Evolutionary conservation across 352 stramenopile genomes (phyloP), one percentile per base, ranked within the genome.

Genomic region (Phytophthora ramorum): DNA sequence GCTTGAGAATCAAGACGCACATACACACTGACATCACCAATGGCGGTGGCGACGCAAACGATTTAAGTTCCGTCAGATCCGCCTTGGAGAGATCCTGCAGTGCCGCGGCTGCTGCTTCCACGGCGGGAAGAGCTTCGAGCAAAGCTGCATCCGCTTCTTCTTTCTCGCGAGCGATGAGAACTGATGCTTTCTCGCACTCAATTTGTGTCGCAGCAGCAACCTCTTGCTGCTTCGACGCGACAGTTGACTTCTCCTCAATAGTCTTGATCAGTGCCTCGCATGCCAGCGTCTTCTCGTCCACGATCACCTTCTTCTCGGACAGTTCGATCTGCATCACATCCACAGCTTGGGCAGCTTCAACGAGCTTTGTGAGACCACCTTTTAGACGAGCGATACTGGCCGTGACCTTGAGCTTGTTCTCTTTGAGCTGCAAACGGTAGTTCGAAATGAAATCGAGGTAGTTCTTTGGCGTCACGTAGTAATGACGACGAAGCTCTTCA

Each of bases 381-480:
- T 93, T 90, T 2, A 99, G 69, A 10, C 96, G 83, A 19, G 94
- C 89, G 35, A 98, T 96, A 32, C 89, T 93, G 0, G 77, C 81
- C n/a, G 92, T 92, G 30, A 98, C 93, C 45, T 95, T 97, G 7
- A 87, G 64, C 26, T 92, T 91, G 63, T 97, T 98, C 28, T 94
- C 81, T 51, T 97, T 95, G 7, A 99, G 76, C 45, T 97, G 90
- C 30, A 89, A 70, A 3, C 92, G 74, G 68, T 98, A 99, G 58
- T 98, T 98, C 1, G 81, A 76, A 43, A 99, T 97, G 48, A 98
- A 98, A 69, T 99, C 96, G 16, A 99, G 71, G 57, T 98, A 99
- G 65, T 98, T 99, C 71, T 98, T 98, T 0, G 96, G 96, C 3
- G 96, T 99, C n/a, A 99, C 96, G 69, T 98, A 98, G 80, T 98